Evolutionary conservation across 2,329 filamentous ascomycete species (phyloP), one percentile per base, ranked within the genome.

Genomic region (Neospermospora avenae): DNA sequence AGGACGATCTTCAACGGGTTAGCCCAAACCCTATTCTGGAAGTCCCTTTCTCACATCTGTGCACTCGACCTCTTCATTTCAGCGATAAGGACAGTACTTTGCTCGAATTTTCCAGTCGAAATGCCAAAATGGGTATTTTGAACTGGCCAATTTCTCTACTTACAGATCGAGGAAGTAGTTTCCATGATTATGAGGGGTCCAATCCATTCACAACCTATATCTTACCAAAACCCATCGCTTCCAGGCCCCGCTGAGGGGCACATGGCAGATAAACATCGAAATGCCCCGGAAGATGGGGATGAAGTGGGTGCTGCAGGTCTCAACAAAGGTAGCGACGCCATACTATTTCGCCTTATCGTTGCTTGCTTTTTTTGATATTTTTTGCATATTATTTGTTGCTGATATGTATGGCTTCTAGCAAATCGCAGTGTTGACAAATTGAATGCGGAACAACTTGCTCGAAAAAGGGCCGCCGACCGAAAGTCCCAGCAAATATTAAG

Each of bases 381-480:
- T 31, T 3, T 31, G 28, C 10, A 31, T 5, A 10, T 31, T 5
- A 31, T 1, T 1, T 16, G 11, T 6, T n/a, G 24, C 46, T 49
- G 46, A 49, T 13, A 49, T 22, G 16, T 5, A 31, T 22, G 28
- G 31, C n/a, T n/a, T 25, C 10, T 22, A 42, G 51, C 22, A 13
- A 54, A 34, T 49, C 44, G 53, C 13, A 45, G 41, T 35, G 53
- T 55, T 13, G 42, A 39, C 11, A 45, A 46, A 3, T 35, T 55
- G 28, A 45, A 46, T 18, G 41, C 28, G 16, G 53, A 55, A 45
- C 39, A 55, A 55, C 53, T 55, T 28, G 53, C 42, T 24, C 18
- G 24, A 16, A 55, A 55, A 25, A 16, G 53, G 13, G 53, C 53
- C 2, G 41, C 37, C 2, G 53, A 55, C n/a, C 39, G 53, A 18